phyloP scores from a whole-genome alignment of 176 grass and related monocot genomes.

The Lolium multiflorum region DNA sequence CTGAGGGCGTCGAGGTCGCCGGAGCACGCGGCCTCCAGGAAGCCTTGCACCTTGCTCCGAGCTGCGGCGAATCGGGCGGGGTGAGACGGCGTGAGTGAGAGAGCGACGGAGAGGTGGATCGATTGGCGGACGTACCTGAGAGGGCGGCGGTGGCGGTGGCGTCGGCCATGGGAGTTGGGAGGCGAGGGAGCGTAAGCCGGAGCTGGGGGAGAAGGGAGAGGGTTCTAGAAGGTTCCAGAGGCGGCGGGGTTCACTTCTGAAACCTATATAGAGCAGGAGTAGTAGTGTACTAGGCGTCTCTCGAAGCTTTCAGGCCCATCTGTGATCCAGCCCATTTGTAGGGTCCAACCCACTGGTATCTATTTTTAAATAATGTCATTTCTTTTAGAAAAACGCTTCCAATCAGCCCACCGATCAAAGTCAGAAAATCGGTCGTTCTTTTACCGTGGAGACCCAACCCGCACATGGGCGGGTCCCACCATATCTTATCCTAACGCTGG shows the following conservation, averaged over 20 bases:
- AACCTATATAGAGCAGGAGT: not conserved
- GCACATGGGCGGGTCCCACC: too few species aligned
- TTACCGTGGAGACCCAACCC: too few species aligned
- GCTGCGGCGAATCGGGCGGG: constrained; percentile 44
- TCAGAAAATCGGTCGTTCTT: too few species aligned
- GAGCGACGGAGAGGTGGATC: not conserved
- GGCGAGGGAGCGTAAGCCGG: not conserved
- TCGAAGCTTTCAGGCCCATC: not conserved
- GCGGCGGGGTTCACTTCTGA: constrained; percentile 32
- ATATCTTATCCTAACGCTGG: too few species aligned
- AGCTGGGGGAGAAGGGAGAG: not conserved
- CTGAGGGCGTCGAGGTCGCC: constrained; percentile 77
- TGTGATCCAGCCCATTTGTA: not conserved
- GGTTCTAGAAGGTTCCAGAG: constrained; percentile 30
- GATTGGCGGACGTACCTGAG: constrained; percentile 12
- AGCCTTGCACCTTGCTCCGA: constrained; percentile 76
- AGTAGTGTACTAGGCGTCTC: not conserved
- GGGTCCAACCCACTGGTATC: not conserved
- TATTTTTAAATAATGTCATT: too few species aligned
- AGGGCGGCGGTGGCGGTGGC: constrained; percentile 42
- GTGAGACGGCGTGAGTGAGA: not conserved
- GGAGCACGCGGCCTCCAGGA: constrained; percentile 77
- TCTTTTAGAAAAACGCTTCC: too few species aligned
- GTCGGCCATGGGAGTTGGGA: constrained; percentile 44
- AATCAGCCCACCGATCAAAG: too few species aligned